Percentiles rank a stretch among this genome's conserved stretches.
These are phyloP conservation scores for Cylindrotheca fusiformis DNA, from an alignment of 108 stramenopile species.

Conservation along the genomic window DNA sequence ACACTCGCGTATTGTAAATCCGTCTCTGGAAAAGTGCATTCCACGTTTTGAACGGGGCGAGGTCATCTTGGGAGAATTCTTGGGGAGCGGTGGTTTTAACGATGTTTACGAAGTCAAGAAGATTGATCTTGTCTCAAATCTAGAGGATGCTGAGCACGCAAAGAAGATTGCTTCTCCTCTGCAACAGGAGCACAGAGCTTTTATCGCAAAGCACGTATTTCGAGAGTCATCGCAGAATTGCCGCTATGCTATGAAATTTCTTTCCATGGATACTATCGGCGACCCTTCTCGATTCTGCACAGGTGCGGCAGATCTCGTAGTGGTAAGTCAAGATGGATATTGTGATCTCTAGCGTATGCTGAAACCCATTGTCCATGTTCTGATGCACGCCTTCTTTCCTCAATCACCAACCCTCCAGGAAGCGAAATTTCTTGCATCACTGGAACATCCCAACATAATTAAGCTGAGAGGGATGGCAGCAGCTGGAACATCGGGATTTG, in stretches of 20 bases:
- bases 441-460: conserved; percentile 62
- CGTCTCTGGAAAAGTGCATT: conserved; percentile 53
- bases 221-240: conserved; percentile 46
- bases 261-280: conserved; percentile 49
- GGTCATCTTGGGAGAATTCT: conserved; percentile 56
- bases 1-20: conserved; percentile 56
- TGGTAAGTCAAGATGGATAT: conserved; percentile 59
- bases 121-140: conserved; percentile 31
- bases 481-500: conserved; percentile 65
- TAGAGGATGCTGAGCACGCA: conserved; percentile 35
- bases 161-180: conserved; percentile 51
- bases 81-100: conserved; percentile 76
- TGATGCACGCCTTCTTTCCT: conserved; percentile 1
- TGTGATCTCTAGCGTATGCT: too few species aligned
- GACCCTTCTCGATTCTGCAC: conserved; percentile 59
- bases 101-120: conserved; percentile 69
- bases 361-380: too few species aligned
- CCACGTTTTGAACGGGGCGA: conserved; percentile 63
- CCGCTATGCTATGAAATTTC: conserved; percentile 65
- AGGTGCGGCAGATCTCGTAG: conserved; percentile 72
- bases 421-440: conserved; percentile 52
- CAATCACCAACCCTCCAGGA: conserved; percentile 17
- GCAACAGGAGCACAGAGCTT: conserved; percentile 44
- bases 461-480: conserved; percentile 72
- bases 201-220: conserved; percentile 45